Base-by-base conservation (phyloP, 192 early-diverging fungal genomes). In the Coemansia sp. region DNA sequence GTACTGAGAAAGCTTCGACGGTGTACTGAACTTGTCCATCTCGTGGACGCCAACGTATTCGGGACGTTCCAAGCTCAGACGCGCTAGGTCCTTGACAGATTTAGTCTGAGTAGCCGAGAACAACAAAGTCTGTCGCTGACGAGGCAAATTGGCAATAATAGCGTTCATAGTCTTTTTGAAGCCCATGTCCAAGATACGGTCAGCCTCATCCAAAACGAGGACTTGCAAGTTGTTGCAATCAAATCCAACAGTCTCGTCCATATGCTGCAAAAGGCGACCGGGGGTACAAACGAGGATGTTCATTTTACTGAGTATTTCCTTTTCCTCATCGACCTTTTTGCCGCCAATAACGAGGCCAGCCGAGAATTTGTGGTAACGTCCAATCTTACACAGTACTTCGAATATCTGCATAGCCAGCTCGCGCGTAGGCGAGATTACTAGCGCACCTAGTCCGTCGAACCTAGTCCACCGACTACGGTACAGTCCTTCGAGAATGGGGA, bases 71-170 rank as follows among this genome's bases (percentile, higher is more conserved):
- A 98, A 78, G 74, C 92, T 94, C 27, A 99, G 86, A 16, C 97
- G 81, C 7, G 95, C 96, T 64, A 99, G 74, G 80, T 99, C 97
- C 74, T 91, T 92, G 38, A 99, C 95, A 33, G 93, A 93, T 58
- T 96, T 95, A 15, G 97, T 98, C 86, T 98, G 96, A 11, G 97
- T 99, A 6, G 97, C 97, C 43, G 96, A 97, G 66, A 99, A 99
- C 53, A 99, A 79, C 69, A 98, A 85, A 3, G 97, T 99, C 71
- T 97, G 95, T 33, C 97, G 85, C 33, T 92, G 80, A 34, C 75
- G 87, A 16, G 96, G 95, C 76, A 99, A 74, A 66, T 93, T 93
- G 57, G 87, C 90, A 13, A 95, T 83, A 62, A 95, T 92, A 20
- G 93, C 93, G 69, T 95, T 95, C 62, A 95, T 74, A 1, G 88